Base-by-base conservation (phyloP, 2,329 filamentous ascomycete species). In the Bipolaris gigantea region DNA sequence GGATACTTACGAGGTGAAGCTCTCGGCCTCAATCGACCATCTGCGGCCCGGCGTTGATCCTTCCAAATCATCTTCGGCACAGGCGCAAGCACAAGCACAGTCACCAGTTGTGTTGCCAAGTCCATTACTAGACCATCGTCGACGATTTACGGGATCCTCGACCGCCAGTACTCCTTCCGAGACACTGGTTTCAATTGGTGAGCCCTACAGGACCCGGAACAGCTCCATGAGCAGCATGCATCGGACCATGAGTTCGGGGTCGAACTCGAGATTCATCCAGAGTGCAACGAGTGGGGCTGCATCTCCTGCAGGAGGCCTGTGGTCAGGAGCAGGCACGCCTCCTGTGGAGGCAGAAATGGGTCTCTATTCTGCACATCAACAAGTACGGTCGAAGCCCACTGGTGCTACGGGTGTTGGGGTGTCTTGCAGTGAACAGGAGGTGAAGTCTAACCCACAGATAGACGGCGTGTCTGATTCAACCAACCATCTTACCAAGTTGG, bases 1-100 rank as follows among this genome's bases (percentile, higher is more conserved):
- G 75, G 79, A 87, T 16, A 79, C 85, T 50, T 93, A 91, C 69
- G 89, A 92, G 55, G 83, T 93, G 62, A 86, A 85, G 59, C 74
- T 92, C 13, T 82, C 88, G n/a, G 88, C 88, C 27, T 90, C 85
- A 50, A 87, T 85, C 0, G 89, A 92, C 30, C 89, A 94, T 66
- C 76, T 93, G 2, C 82, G 85, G 5, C 77, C 81, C 2, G 79
- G 79, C 1, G 72, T 72, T 7, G 76, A 80, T 54, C 77, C 78
- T 5, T 65, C 74, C 10, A 70, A 65, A 39, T 57, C 53, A 18
- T 43, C 39, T 6, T 55, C 48, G 10, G 50, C 49, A 13, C 60
- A 59, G 10, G 50, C 48, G 13, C 60, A 59, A 34, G 53, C 61
- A 13, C 66, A 68, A 32, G 40, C 66, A 10, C 61, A 66, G 25